Evolutionary conservation across 768 basidiomycete species (phyloP), one percentile per base, ranked within the genome.

Genomic region (Mycena rebaudengoi): DNA sequence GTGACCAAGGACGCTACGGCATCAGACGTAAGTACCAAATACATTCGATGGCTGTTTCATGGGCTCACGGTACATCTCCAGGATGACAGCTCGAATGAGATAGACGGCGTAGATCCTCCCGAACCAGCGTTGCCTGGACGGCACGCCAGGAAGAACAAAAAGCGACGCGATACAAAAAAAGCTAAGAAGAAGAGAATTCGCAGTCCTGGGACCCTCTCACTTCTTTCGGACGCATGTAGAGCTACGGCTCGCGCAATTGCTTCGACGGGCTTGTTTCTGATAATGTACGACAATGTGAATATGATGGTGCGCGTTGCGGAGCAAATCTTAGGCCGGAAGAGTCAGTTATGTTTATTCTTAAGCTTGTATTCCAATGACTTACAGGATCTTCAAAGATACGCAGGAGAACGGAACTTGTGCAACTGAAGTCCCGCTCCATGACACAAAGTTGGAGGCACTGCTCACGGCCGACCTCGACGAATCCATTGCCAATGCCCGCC

Each of bases 241-340:
- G 28, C 33, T 1, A 45, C 50, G 2, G 39, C 59, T 1, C 65
- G 62, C 1, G 10, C 16, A 0, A n/a, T 71, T 5, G 71, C 71
- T 1, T 13, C 11, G 1, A 46, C 54, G 5, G 18, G 43, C 0
- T 25, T 63, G 1, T 40, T 60, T 16, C 21, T 14, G 0, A 20
- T 51, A 18, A 60, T 69, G 6, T 78, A 75, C 51, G 73, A 78
- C 62, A 78, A 78, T 48, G 68, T 76, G 29, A 78, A 78, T 50
- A 44, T 73, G 53, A 45, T 73, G 35, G 57, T 51, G 23, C 64
- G 67, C 12, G 52, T 66, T 25, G 70, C 72, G 5, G 76, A 78
- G 41, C 74, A 74, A 48, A 54, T 73, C 10, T 35, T 76, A 0
- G 74, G 73, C 1, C 67, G 70, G 0, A 74, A 45, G 12, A 60